Conservation (phyloP, 345 rosid genomes). For the Camelina hispida region DNA sequence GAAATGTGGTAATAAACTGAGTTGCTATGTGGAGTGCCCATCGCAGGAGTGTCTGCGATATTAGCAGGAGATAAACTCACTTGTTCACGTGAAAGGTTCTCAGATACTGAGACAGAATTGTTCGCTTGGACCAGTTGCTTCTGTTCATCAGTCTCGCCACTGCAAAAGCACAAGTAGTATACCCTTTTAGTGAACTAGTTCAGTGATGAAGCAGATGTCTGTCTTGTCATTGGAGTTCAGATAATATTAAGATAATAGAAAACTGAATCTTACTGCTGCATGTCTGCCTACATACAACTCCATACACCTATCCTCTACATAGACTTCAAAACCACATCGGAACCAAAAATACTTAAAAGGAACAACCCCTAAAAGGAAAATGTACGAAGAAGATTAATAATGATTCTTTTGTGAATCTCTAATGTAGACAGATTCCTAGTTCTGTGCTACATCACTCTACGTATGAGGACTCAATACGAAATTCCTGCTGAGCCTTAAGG, state of each 20-base stretch:
- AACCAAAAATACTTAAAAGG: not conserved
- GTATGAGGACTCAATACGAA: conserved; percentile 11
- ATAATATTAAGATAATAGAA: conserved; percentile 3
- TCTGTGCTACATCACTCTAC: not conserved
- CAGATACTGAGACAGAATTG: conserved; percentile 47
- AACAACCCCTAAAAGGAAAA: conserved; percentile 14
- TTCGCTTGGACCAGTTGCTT: conserved; percentile 39
- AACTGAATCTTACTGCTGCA: conserved; percentile 1
- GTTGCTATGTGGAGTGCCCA: conserved; percentile 54
- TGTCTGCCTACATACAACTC: conserved; percentile 22
- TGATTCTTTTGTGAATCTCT: conserved; percentile 1
- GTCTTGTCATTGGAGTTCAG: not conserved
- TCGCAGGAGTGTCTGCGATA: conserved; percentile 59
- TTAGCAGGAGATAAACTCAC: conserved; percentile 55
- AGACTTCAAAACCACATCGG: not conserved
- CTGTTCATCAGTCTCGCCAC: conserved; percentile 44
- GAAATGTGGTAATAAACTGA: conserved; percentile 56
- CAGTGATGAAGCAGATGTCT: conserved; percentile 2
- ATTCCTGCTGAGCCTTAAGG: not conserved
- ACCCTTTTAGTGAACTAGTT: conserved; percentile 22
- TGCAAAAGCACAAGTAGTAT: conserved; percentile 34
- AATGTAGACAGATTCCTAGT: conserved; percentile 5
- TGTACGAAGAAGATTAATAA: not conserved
- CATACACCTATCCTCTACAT: too few relatives aligned
- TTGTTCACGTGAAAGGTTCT: conserved; percentile 52